These are phyloP conservation scores for Microcera coccophila DNA, from an alignment of 2,329 filamentous ascomycete species.

Conservation along the genomic window DNA sequence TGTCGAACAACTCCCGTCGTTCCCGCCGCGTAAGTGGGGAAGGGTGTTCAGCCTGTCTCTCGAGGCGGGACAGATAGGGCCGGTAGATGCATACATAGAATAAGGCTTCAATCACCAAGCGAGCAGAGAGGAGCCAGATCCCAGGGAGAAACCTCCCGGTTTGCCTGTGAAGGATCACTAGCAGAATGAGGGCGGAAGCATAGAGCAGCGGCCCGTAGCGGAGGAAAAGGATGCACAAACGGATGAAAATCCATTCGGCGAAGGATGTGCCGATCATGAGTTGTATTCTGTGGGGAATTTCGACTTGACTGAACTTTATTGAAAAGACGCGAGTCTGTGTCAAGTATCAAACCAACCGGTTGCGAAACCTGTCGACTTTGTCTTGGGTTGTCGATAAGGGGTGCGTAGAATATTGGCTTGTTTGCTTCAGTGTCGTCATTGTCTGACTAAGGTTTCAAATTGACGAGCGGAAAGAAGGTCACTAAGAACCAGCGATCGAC, in stretches of 20 bases:
- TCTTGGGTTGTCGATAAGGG: no score
- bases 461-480: no score
- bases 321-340: no score
- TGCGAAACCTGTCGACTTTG: no score
- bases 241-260: conserved; percentile 43
- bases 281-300: no score
- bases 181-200: conserved; percentile 26
- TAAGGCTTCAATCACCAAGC: conserved; percentile 38
- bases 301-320: no score
- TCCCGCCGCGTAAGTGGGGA: conserved; percentile 41
- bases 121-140: conserved; percentile 22
- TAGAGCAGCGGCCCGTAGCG: conserved; percentile 43
- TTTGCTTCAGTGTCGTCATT: no score
- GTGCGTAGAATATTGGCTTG: no score
- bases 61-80: conserved; percentile 41
- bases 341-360: no score
- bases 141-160: conserved; percentile 9
- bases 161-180: conserved; percentile 19
- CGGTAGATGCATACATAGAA: conserved; percentile 43
- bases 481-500: no score
- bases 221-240: conserved; percentile 40
- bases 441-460: no score
- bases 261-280: conserved; percentile 37
- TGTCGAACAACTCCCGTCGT: conserved; percentile 53
- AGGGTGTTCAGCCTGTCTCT: conserved; percentile 38